Base-by-base conservation (phyloP, 371 early-diverging fungal genomes). In the Chytridiales sp. region DNA sequence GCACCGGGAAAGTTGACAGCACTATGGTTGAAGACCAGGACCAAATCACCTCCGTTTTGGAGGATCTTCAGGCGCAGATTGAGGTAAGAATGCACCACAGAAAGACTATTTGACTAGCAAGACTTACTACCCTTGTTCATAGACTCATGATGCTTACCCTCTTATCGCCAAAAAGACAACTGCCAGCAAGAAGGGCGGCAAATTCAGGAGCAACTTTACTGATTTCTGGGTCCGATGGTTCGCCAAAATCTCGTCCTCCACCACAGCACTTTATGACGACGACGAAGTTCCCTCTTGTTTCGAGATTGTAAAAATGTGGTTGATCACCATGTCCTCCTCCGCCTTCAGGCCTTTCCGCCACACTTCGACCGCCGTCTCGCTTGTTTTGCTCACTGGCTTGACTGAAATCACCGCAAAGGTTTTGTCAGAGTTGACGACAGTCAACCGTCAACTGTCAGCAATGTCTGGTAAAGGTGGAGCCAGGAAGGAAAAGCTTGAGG, bases 271-370 rank as follows among this genome's bases (percentile, higher is more conserved):
- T 15, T 8, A 30, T 5, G 19, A 42, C 15, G 64, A 55, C 22
- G 62, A 43, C 11, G 47, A 44, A 13, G 43, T 19, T 35, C 36
- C 15, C 6, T 59, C 44, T 51, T 48, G 41, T 13, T 56, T 73
- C 21, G 71, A 73, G 30, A 40, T 32, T 8, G 51, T 80, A 15
- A 60, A 66, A 30, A 55, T 55, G 1, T 80, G 74, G 72, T 63
- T 76, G 17, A 56, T 55, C 2, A 47, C 70, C 9, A 67, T 79
- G 73, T 63, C 66, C 21, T 70, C 74, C 11, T 89, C 91, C 0
- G 56, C 82, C 0, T 91, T 89, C 68, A 84, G 94, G 19, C 91
- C 95, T 11, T 91, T 97, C 71, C 84, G 97, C 11, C 94, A 95
- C 63, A 91, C 91, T 1, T 84, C 94, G 3, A 88, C 94, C 0